A percentile compares a stretch with the other conserved stretches of the same genome.
phyloP scores from a whole-genome alignment of 1,139 yeast species.

The Entelexis sorbosivorans region DNA sequence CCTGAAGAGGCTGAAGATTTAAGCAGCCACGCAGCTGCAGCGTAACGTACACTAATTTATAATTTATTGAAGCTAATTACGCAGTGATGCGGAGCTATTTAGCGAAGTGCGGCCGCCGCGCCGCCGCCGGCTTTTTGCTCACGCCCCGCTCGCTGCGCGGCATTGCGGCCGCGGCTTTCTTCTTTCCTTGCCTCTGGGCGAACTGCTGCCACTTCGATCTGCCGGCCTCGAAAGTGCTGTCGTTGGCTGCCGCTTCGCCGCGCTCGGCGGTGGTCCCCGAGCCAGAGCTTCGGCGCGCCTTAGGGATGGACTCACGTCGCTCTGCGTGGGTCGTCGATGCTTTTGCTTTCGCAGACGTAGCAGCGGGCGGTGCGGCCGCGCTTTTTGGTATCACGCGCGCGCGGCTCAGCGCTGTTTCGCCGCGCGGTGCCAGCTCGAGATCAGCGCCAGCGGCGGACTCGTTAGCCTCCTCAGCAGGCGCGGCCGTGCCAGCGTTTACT shows the following conservation, averaged over 20 bases:
- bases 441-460: no score
- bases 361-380: no score
- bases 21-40: not conserved
- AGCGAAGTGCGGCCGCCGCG: not conserved
- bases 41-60: no score
- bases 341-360: no score
- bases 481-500: not conserved
- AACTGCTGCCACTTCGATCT: constrained; percentile 12
- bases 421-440: no score
- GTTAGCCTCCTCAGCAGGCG: no score
- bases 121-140: not conserved
- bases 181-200: not conserved
- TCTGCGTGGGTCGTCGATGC: no score
- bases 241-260: not conserved
- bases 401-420: no score
- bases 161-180: not conserved
- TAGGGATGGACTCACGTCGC: no score
- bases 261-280: no score
- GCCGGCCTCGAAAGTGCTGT: constrained; percentile 8
- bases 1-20: constrained; percentile 13
- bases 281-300: no score
- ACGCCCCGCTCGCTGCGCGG: not conserved
- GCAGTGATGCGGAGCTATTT: not conserved
- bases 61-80: not conserved
- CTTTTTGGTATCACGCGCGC: no score